Percentiles rank a stretch among this genome's conserved stretches.
These are phyloP conservation scores for Pholiota molesta DNA, from an alignment of 768 basidiomycete genomes.

Conservation along the genomic window DNA sequence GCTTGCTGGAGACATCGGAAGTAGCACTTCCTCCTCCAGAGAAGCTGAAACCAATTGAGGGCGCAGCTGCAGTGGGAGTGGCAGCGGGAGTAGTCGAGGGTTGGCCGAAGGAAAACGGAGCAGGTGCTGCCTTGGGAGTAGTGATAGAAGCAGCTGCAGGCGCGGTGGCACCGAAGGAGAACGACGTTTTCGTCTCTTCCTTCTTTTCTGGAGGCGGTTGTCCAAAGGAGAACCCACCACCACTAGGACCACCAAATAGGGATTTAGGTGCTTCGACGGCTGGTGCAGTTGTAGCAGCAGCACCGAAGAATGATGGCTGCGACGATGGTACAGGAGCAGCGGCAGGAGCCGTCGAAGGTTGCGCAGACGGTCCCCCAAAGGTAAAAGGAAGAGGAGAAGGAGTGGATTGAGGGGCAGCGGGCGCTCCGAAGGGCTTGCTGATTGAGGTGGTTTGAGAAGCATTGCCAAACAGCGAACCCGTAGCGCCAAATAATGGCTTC, in stretches of 20 bases:
- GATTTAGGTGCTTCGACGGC: slow-evolving; percentile 43
- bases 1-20: slow-evolving; percentile 49
- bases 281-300: slow-evolving; percentile 6
- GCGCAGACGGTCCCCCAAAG: slow-evolving; percentile 23
- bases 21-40: slow-evolving; percentile 45
- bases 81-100: slow-evolving; percentile 29
- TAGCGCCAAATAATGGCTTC: slow-evolving; percentile 23
- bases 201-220: slow-evolving; percentile 16
- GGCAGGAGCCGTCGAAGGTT: slow-evolving; percentile 17
- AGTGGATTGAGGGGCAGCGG: slow-evolving; percentile 14
- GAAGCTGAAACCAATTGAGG: slow-evolving; percentile 48
- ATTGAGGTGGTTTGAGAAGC: slow-evolving; percentile 15
- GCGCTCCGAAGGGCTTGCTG: slow-evolving; percentile 24
- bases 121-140: slow-evolving; percentile 14
- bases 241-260: slow-evolving; percentile 34
- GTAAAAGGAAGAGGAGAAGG: slow-evolving; percentile 29
- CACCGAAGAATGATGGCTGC: slow-evolving; percentile 18
- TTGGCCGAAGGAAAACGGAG: slow-evolving; percentile 45
- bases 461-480: slow-evolving; percentile 23
- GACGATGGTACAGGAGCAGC: neutral
- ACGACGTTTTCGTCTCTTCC: slow-evolving; percentile 15
- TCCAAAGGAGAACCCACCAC: slow-evolving; percentile 19
- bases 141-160: slow-evolving; percentile 31
- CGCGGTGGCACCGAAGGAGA: slow-evolving; percentile 45
- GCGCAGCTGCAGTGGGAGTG: slow-evolving; percentile 25